These are phyloP conservation scores for Barnettozyma siamensis DNA, from an alignment of 805 yeast species.

Conservation along the genomic window DNA sequence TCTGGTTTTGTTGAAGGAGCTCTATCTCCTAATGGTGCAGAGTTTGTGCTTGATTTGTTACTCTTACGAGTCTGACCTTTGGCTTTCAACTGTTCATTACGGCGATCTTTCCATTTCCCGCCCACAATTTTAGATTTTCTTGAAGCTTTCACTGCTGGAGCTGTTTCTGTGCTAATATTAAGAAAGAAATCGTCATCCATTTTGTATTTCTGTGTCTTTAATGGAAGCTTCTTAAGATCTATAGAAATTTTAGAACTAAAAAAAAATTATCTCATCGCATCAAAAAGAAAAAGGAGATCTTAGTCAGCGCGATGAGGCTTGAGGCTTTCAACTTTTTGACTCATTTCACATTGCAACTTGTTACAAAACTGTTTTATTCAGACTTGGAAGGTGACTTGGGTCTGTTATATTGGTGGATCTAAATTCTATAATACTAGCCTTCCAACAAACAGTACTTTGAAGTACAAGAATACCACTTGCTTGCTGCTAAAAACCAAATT, in stretches of 20 bases:
- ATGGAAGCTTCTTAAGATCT: neutral
- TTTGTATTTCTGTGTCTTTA: neutral
- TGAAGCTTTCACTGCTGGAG: slow-evolving; percentile 13
- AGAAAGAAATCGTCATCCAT: slow-evolving; percentile 69
- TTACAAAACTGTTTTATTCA: too few species aligned
- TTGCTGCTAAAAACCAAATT: too few species aligned
- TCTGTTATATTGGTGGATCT: too few species aligned
- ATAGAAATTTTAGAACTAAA: neutral
- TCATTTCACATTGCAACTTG: too few species aligned
- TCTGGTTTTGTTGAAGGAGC: neutral
- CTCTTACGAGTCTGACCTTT: slow-evolving; percentile 18
- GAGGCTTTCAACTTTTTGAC: too few species aligned
- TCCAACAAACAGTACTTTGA: too few species aligned
- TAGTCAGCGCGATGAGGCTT: too few species aligned
- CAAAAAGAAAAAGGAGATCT: neutral
- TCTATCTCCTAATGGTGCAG: slow-evolving; percentile 3
- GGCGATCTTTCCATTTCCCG: slow-evolving; percentile 79
- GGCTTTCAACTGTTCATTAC: slow-evolving; percentile 34
- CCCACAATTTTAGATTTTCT: slow-evolving; percentile 47
- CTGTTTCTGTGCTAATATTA: slow-evolving; percentile 55
- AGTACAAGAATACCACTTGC: too few species aligned
- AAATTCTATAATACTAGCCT: too few species aligned
- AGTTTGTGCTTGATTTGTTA: slow-evolving; percentile 5
- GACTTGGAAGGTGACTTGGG: too few species aligned
- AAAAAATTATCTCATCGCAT: slow-evolving; percentile 6